phyloP scores from a whole-genome alignment of 192 early-diverging fungal species.

The Helicostylum pulchrum region DNA sequence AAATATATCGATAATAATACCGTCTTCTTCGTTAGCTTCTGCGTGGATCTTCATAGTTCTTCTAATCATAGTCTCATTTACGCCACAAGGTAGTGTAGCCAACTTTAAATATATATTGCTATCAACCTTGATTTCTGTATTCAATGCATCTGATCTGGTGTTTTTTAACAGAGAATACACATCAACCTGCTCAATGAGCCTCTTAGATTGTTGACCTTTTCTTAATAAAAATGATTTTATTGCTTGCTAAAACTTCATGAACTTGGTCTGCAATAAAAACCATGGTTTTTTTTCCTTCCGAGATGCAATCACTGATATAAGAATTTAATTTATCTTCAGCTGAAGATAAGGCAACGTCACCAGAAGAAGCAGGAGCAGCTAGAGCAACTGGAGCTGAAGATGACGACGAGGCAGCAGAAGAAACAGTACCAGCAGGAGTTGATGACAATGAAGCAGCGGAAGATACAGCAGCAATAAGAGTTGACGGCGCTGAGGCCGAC shows the following conservation, averaged over 20 bases:
- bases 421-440: neutral
- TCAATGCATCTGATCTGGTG: neutral
- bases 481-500: no score
- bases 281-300: conserved; percentile 3
- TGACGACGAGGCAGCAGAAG: neutral
- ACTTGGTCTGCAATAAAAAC: neutral
- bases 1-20: neutral
- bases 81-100: neutral
- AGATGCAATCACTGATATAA: conserved; percentile 2
- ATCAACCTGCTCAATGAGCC: neutral
- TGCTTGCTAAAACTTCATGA: neutral
- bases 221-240: neutral
- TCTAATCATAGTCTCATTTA: neutral
- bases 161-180: neutral
- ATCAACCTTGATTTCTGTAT: neutral
- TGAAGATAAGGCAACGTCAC: neutral
- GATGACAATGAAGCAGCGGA: neutral
- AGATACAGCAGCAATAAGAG: no score
- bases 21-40: neutral
- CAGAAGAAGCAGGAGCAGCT: neutral
- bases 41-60: neutral
- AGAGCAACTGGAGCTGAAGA: no score
- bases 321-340: neutral
- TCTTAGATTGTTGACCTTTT: conserved; percentile 8
- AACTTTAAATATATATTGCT: conserved; percentile 1